These are phyloP conservation scores for Perkinsus olseni DNA, from an alignment of 169 alveolate species.

Conservation along the genomic window DNA sequence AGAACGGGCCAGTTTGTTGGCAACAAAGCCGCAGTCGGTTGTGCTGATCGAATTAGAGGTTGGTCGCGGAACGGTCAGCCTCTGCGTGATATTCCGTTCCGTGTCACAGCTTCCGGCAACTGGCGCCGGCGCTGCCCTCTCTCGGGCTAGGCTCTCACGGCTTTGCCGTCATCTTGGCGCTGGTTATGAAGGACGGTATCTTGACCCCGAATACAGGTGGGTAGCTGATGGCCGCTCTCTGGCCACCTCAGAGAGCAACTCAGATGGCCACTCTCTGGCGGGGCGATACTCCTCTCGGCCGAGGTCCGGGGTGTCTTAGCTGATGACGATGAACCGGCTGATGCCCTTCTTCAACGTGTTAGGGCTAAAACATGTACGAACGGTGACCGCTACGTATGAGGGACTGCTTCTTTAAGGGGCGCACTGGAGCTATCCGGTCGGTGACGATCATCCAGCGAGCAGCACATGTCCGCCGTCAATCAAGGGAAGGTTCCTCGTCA, in stretches of 20 bases:
- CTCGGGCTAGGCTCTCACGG: not conserved
- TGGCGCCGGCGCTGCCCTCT: not conserved
- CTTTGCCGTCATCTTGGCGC: not conserved
- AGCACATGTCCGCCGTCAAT: not conserved
- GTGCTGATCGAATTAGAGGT: not conserved
- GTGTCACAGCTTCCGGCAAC: not conserved
- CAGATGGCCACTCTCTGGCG: not conserved
- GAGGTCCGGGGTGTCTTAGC: not conserved
- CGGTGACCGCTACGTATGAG: not conserved
- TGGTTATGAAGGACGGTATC: not conserved
- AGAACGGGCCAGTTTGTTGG: not conserved
- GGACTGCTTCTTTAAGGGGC: not conserved
- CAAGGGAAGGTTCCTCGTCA: not conserved
- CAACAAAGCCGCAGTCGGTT: not conserved
- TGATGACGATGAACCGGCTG: not conserved
- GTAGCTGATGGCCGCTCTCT: not conserved
- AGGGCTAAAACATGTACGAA: not conserved
- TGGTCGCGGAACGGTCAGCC: not conserved
- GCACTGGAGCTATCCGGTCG: not conserved
- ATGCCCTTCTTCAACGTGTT: not conserved
- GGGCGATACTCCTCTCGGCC: not conserved
- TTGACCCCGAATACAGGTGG: not conserved
- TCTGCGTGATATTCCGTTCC: not conserved
- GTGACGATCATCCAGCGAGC: not conserved
- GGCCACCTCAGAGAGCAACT: too few relatives aligned